Base-by-base conservation (phyloP, 192 early-diverging fungal species). In the Cetraspora pellucida region DNA sequence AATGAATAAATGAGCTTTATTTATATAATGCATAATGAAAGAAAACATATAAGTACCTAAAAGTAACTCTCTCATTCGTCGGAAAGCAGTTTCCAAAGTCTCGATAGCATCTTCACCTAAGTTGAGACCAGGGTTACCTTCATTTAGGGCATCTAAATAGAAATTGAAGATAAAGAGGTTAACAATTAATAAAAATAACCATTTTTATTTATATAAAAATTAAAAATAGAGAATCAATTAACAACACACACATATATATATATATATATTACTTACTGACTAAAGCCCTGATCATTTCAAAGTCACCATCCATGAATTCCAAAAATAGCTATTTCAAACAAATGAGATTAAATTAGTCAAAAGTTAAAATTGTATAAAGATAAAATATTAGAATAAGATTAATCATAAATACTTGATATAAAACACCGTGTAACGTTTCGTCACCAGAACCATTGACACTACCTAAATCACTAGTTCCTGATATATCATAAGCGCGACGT, bases 241-340 rank as follows among this genome's bases (percentile, higher is more conserved):
- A 37, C 10, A 16, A 28, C 25, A 43, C 17, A 50, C 14, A 16
- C 30, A 23, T 31, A 16, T n/a, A 58, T 27, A 43, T 13, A 50
- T 21, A 16, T 47, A 23, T 31, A 16, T n/a, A 58, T 27, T 37
- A 84, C 85, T 79, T 85, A 88, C 87, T 80, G 46, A 88, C 85
- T 81, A 88, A 85, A 31, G 85, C 80, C 2, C 87, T 78, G 44
- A 88, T 85, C 45, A 82, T 86, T 64, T 88, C 85, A 74, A 88
- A 88, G 72, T 88, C 87, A 50, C 87, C 87, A 69, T 88, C 87
- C 82, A 88, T 82, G 64, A 88, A 87, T 75, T 88, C 87, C 44
- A 85, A 81, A 63, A 88, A 88, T 52, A 84, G 57, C 83, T 84
- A 58, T 31, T 27, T 63, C 2, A 31, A 64, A 72, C 55, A 45